A percentile compares a stretch with the other conserved stretches of the same genome.
phyloP scores from a whole-genome alignment of 1,284 basidiomycete species.

The Moniliophthora roreri region DNA sequence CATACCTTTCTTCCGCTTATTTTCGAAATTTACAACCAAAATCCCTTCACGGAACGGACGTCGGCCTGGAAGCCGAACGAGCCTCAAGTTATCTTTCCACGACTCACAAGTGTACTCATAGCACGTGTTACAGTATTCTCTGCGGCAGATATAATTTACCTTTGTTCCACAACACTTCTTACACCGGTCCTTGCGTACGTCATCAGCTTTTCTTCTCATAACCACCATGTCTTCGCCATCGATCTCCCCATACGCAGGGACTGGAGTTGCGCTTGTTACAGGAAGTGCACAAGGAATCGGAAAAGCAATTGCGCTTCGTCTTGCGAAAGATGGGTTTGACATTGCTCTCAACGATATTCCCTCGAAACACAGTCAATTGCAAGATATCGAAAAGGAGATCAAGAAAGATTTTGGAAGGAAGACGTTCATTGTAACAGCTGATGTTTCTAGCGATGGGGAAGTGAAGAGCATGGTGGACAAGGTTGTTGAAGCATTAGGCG shows the following conservation, averaged over 20 bases:
- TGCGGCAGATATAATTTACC: no score
- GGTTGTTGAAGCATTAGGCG: constrained; percentile 30
- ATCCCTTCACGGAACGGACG: no score
- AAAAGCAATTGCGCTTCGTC: constrained; percentile 30
- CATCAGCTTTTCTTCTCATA: not conserved
- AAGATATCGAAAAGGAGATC: constrained; percentile 26
- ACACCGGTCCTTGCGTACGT: no score
- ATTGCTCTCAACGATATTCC: constrained; percentile 34
- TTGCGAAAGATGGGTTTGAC: constrained; percentile 36
- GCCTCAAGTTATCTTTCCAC: no score
- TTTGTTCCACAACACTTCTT: no score
- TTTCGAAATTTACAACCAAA: no score
- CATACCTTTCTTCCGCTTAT: no score
- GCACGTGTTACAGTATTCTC: no score
- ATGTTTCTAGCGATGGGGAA: constrained; percentile 35
- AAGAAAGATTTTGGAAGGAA: constrained; percentile 17
- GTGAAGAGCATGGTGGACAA: constrained; percentile 34
- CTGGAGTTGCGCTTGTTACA: constrained; percentile 31
- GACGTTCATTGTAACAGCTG: constrained; percentile 24
- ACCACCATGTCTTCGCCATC: not conserved
- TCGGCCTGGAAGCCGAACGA: no score
- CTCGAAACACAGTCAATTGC: constrained; percentile 19
- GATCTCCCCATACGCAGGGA: not conserved
- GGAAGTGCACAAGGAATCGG: constrained; percentile 37
- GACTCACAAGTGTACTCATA: no score